Conservation (phyloP, 495 filamentous ascomycete genomes). For the Trichoderma reesei region DNA sequence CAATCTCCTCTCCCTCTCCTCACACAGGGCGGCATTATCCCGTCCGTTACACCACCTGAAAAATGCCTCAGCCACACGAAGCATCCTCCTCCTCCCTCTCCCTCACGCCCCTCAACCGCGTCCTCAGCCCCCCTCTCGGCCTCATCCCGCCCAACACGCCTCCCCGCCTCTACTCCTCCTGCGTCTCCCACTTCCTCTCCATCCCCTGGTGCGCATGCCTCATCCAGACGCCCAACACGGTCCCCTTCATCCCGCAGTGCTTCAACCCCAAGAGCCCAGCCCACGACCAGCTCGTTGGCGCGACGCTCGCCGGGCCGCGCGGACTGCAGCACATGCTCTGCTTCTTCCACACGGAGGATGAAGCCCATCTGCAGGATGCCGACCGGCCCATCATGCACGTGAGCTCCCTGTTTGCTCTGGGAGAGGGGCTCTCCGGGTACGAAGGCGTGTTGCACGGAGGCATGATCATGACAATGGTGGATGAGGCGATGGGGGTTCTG, state of each 20-base stretch:
- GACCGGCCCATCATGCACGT: neutral
- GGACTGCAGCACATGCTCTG: constrained; percentile 8
- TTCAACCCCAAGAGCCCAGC: neutral
- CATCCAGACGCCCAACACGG: neutral
- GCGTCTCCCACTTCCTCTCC: constrained; percentile 5
- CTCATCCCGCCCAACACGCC: constrained; percentile 4
- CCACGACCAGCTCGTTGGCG: constrained; percentile 8
- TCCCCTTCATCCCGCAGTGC: constrained; percentile 6
- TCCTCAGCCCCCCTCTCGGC: constrained; percentile 1
- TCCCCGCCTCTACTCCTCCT: constrained; percentile 1
- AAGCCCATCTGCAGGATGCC: neutral
- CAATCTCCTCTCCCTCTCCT: no score
- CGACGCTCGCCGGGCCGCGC: neutral
- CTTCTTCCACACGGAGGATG: neutral
- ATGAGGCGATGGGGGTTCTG: constrained; percentile 7
- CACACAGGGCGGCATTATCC: no score
- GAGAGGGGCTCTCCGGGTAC: neutral
- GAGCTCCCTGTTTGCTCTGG: neutral
- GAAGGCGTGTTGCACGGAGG: constrained; percentile 6
- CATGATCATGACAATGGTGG: constrained; percentile 8
- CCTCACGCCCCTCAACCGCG: neutral
- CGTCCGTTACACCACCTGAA: neutral
- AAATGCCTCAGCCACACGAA: neutral
- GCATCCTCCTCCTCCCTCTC: neutral
- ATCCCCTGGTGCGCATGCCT: neutral